phyloP scores from a whole-genome alignment of 352 stramenopile genomes.

The Phytopythium aichiense region DNA sequence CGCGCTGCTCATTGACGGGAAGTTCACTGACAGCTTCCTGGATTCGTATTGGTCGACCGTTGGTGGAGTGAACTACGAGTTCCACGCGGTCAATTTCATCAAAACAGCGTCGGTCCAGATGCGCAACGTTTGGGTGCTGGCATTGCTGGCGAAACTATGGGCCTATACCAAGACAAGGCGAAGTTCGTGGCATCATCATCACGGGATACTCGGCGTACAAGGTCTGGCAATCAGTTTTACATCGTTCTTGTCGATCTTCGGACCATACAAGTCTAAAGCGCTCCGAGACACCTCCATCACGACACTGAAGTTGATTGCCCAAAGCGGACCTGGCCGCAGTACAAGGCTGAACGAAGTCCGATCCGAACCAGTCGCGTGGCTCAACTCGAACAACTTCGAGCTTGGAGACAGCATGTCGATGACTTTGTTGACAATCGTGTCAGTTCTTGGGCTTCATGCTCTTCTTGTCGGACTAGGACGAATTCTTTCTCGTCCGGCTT shows the following conservation, averaged over 20 bases:
- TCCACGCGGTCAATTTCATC: constrained; percentile 25
- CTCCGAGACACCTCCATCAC: constrained; percentile 4
- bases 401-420: constrained; percentile 14
- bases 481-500: not conserved
- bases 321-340: not conserved
- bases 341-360: not conserved
- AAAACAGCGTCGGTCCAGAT: constrained; percentile 35
- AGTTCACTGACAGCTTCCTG: constrained; percentile 30
- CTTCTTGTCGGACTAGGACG: not conserved
- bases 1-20: constrained; percentile 37
- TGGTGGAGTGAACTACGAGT: constrained; percentile 10
- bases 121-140: constrained; percentile 39
- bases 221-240: constrained; percentile 34
- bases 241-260: constrained; percentile 31
- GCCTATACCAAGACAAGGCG: constrained; percentile 10
- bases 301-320: not conserved
- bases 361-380: not conserved
- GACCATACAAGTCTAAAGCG: constrained; percentile 17
- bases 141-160: constrained; percentile 23
- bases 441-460: constrained; percentile 4
- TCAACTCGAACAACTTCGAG: not conserved
- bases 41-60: constrained; percentile 38
- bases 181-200: constrained; percentile 6
- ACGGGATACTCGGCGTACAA: constrained; percentile 20
- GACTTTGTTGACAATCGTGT: constrained; percentile 8